A percentile compares a stretch with the other conserved stretches of the same genome.
Conservation (phyloP, 2,329 filamentous ascomycete species). For the Sporothrix sp. region DNA sequence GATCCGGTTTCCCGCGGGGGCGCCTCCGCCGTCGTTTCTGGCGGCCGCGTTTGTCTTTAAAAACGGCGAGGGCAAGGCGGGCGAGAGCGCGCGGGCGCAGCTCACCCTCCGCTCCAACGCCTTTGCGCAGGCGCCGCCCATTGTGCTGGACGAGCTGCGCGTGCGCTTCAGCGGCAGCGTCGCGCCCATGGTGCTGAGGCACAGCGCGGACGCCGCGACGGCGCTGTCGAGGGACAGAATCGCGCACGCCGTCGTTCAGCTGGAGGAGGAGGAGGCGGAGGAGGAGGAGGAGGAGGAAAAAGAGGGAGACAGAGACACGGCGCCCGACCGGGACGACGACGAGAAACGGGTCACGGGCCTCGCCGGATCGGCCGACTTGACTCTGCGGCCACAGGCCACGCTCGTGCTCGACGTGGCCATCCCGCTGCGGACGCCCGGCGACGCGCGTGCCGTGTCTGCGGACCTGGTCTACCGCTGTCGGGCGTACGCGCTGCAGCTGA, state of each 20-base stretch:
- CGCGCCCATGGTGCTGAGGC: conserved; percentile 43
- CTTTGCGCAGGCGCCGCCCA: conserved; percentile 39
- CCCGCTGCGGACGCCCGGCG: conserved; percentile 72
- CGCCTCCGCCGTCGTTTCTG: conserved; percentile 25
- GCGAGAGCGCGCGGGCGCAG: conserved; percentile 49
- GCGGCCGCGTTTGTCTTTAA: conserved; percentile 44
- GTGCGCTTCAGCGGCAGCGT: conserved; percentile 50
- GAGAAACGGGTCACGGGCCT: background rate
- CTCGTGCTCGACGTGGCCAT: conserved; percentile 63
- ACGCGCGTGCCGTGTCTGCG: conserved; percentile 56
- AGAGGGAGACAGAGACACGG: background rate
- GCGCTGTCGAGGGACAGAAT: background rate
- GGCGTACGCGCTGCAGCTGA: conserved; percentile 58
- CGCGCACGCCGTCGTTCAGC: background rate
- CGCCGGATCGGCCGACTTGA: conserved; percentile 45
- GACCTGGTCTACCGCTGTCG: conserved; percentile 54
- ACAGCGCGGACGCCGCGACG: conserved; percentile 20
- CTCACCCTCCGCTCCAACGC: conserved; percentile 48
- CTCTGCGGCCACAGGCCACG: conserved; percentile 55
- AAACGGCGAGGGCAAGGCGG: conserved; percentile 49
- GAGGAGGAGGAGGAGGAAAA: background rate
- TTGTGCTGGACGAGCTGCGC: conserved; percentile 42
- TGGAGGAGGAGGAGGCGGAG: conserved; percentile 18
- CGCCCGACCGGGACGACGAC: conserved; percentile 16
- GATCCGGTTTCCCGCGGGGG: conserved; percentile 33